Evolutionary conservation across 805 yeast species (phyloP), one percentile per base, ranked within the genome.

Genomic region (Metschnikowia amazonensis): DNA sequence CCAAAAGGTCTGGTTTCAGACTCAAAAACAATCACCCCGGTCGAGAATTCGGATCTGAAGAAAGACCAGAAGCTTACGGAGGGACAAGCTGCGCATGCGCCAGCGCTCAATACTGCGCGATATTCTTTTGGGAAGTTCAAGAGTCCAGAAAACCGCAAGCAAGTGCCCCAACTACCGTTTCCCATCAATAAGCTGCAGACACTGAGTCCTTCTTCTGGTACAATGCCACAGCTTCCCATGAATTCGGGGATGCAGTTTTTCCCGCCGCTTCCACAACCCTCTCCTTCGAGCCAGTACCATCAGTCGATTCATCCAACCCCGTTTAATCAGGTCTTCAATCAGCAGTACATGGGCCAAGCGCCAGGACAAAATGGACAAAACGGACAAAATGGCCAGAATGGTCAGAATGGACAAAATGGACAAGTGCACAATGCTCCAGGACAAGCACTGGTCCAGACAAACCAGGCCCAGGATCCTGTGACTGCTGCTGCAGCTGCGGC

Each of bases 101-200:
- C 48, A 7, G 27, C 28, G 24, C 23, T 46, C 3, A 47, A 47
- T 38, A 42, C 53, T 6, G 40, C 49, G 13, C 49, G 46, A 11
- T 46, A 43, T 34, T 30, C 42, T n/a, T 49, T 51, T 32, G 42
- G 52, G 24, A 54, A 51, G 49, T 54, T 54, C 40, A 44, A 48
- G 27, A 52, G 57, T 42, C 58, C 58, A 10, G 58, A 54, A 7
- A 16, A 23, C 29, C 44, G 44, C 36, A 49, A 49, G 24, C 46
- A 32, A 17, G 21, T 41, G 42, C 53, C 43, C 23, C 53, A 42
- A 18, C 60, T 70, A 39, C 75, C 74, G 14, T 46, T 66, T 33
- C 70, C 71, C 5, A 56, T 62, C 18, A 62, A 58, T 23, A 69
- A 69, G 52, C 69, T 72, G 21, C 74, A 68, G 51, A 68, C 74